These are phyloP conservation scores for Actinidia arguta DNA, from an alignment of 179 eudicot genomes.

Conservation along the genomic window DNA sequence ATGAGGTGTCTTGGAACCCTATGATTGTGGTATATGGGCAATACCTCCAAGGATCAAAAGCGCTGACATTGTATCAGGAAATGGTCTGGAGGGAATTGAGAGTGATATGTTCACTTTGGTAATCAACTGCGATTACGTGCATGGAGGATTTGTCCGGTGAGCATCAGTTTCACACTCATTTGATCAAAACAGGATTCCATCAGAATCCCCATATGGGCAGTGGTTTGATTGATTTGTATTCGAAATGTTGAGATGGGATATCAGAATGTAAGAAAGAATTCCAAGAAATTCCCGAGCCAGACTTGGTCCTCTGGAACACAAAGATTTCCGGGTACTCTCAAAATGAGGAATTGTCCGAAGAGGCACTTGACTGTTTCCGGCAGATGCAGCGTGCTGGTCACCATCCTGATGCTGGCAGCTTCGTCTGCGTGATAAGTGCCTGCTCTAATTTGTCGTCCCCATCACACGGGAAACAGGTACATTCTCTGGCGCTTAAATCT, in stretches of 20 bases:
- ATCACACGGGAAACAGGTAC: conserved; percentile 81
- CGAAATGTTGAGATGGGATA: conserved; percentile 65
- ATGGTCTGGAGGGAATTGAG: conserved; percentile 56
- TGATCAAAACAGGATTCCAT: conserved; percentile 73
- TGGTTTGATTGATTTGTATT: conserved; percentile 80
- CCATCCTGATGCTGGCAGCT: conserved; percentile 78
- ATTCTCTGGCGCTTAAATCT: conserved; percentile 71
- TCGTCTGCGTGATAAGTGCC: conserved; percentile 79
- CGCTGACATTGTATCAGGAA: conserved; percentile 67
- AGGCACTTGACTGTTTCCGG: conserved; percentile 64
- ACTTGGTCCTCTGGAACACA: conserved; percentile 87
- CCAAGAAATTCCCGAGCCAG: conserved; percentile 68
- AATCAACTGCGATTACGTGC: conserved; percentile 80
- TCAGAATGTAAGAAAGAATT: conserved; percentile 59
- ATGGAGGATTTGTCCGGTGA: conserved; percentile 70
- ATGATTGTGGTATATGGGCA: conserved; percentile 89
- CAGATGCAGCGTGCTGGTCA: conserved; percentile 66
- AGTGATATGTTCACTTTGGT: conserved; percentile 90
- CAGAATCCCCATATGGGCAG: conserved; percentile 76
- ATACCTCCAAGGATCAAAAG: conserved; percentile 60
- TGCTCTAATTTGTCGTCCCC: conserved; percentile 77
- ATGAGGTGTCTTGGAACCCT: conserved; percentile 92
- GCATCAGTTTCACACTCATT: conserved; percentile 71
- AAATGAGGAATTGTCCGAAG: conserved; percentile 64
- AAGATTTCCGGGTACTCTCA: conserved; percentile 84